Conservation (phyloP, 2,329 filamentous ascomycete genomes). For the Fusarium setosum region DNA sequence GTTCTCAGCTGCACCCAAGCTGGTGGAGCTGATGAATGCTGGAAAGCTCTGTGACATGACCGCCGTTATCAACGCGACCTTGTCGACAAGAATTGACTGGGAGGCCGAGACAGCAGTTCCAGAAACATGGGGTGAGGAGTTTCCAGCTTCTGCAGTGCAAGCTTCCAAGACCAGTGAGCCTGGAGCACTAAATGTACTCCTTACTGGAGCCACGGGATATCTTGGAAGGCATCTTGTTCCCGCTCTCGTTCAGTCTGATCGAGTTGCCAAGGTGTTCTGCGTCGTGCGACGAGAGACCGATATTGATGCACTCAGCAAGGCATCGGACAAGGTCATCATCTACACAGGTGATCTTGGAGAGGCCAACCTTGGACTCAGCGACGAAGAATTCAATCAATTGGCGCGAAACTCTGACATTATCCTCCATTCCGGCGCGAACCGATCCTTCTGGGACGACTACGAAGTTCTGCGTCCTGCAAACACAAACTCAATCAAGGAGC, state of each 20-base stretch:
- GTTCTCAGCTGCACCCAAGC: background rate
- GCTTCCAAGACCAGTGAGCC: no score
- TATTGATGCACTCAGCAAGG: no score
- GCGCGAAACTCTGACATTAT: background rate
- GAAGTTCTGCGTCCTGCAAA: background rate
- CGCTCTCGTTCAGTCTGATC: fast-evolving
- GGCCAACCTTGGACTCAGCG: fast-evolving
- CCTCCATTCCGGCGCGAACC: background rate
- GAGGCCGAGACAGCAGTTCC: background rate
- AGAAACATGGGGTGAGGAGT: no score
- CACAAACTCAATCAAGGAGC: background rate
- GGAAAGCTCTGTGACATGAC: background rate
- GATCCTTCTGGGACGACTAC: background rate
- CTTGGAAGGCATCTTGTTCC: background rate
- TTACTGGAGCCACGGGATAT: background rate
- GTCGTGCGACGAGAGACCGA: no score
- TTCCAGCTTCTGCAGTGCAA: no score
- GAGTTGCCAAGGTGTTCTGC: background rate
- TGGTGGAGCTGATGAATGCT: background rate
- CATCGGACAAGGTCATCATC: no score
- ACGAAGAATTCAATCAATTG: background rate
- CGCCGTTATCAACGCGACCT: background rate
- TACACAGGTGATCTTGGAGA: background rate
- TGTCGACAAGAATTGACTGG: background rate
- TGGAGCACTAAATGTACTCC: fast-evolving